These are phyloP conservation scores for Chlorella sp. DNA, from an alignment of 139 green algal species.

Conservation along the genomic window DNA sequence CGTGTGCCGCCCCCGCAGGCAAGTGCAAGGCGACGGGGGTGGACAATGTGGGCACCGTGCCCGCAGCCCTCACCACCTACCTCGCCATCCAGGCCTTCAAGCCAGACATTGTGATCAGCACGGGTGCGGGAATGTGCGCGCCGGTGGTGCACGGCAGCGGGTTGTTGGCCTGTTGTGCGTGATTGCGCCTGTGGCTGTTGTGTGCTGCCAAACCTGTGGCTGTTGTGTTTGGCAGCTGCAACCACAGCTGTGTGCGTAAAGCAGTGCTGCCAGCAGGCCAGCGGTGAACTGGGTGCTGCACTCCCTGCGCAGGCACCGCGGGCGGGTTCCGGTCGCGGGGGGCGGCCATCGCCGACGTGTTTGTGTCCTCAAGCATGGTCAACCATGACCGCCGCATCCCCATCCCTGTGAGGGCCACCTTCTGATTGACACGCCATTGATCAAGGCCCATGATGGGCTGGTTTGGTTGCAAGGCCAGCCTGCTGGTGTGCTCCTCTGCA, in stretches of 20 bases:
- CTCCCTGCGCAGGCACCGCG: slow-evolving; percentile 81
- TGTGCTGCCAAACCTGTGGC: neutral
- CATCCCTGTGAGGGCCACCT: slow-evolving; percentile 62
- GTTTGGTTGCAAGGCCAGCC: too few species aligned
- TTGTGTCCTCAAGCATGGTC: slow-evolving; percentile 72
- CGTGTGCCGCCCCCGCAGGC: slow-evolving; percentile 28
- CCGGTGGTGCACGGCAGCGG: neutral
- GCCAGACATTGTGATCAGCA: slow-evolving; percentile 91
- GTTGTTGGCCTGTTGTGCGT: neutral
- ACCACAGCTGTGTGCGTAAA: too few species aligned
- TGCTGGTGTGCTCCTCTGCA: too few species aligned
- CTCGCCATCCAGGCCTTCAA: slow-evolving; percentile 78
- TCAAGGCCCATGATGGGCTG: too few species aligned
- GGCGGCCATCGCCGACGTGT: slow-evolving; percentile 93
- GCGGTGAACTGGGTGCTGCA: neutral
- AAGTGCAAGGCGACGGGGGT: slow-evolving; percentile 71
- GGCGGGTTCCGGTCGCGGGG: slow-evolving; percentile 92
- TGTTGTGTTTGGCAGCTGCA: neutral
- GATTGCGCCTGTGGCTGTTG: neutral
- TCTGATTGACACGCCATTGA: too few species aligned
- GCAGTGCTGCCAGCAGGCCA: neutral
- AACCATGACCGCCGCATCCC: slow-evolving; percentile 97
- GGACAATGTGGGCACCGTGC: slow-evolving; percentile 92
- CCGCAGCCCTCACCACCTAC: slow-evolving; percentile 87
- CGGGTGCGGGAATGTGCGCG: slow-evolving; percentile 14